phyloP scores from a whole-genome alignment of 208 protist species.

The Crithidia fasciculata region DNA sequence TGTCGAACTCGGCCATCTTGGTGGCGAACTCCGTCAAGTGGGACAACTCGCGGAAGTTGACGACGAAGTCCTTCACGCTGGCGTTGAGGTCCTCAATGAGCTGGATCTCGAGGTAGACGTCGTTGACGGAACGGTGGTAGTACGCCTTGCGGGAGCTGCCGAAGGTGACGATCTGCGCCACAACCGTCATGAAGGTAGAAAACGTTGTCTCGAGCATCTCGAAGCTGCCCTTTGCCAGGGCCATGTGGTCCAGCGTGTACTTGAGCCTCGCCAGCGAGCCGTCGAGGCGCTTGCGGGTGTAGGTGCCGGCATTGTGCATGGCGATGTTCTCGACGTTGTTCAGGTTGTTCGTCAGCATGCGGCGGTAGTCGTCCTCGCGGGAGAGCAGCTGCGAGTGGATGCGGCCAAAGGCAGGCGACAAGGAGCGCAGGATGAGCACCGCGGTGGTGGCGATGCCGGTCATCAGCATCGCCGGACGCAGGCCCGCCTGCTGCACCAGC shows the following conservation, averaged over 20 bases:
- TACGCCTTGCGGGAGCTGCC: conserved; percentile 30
- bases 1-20: conserved; percentile 84
- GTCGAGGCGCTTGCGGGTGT: conserved; percentile 68
- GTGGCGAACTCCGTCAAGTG: conserved; percentile 82
- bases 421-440: conserved; percentile 58
- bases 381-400: conserved; percentile 77
- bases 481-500: conserved; percentile 67
- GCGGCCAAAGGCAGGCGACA: conserved; percentile 77
- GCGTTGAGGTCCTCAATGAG: conserved; percentile 83
- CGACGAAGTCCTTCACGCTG: conserved; percentile 83
- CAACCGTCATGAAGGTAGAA: conserved; percentile 58
- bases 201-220: conserved; percentile 76
- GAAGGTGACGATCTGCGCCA: conserved; percentile 73
- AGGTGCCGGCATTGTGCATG: conserved; percentile 70
- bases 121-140: conserved; percentile 56
- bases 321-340: conserved; percentile 86
- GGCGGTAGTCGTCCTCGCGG: conserved; percentile 79
- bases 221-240: conserved; percentile 78
- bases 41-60: conserved; percentile 89
- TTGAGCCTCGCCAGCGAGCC: conserved; percentile 63
- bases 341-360: conserved; percentile 74
- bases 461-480: conserved; percentile 46
- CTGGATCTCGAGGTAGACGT: conserved; percentile 80
- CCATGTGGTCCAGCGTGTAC: conserved; percentile 75
- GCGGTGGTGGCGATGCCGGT: conserved; percentile 51